Percentiles rank a stretch among this genome's conserved stretches.
Conservation (phyloP, 2,329 filamentous ascomycete species). For the Aureobasidium sp. region DNA sequence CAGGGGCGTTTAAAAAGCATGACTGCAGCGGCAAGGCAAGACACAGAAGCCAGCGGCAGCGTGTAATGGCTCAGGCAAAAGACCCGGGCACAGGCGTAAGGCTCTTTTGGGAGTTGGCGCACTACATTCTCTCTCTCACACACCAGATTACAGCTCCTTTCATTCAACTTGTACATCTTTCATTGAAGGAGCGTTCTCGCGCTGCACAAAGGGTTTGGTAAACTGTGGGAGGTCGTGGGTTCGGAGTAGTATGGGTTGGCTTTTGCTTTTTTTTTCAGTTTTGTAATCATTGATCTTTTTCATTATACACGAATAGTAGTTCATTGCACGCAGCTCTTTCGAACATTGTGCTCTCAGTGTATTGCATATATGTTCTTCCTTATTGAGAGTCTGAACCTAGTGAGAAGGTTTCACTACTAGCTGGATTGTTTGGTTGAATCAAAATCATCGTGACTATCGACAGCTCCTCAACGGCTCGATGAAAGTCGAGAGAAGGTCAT, state of each 20-base stretch:
- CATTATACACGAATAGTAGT: conserved; percentile 4
- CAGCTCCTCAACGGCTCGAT: neutral
- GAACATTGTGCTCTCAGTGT: neutral
- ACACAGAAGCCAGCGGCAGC: neutral
- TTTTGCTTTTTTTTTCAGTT: neutral
- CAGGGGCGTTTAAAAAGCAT: conserved; percentile 9
- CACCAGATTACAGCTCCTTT: neutral
- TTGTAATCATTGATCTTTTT: neutral
- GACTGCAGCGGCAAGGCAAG: neutral
- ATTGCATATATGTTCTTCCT: neutral
- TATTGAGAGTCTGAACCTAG: neutral
- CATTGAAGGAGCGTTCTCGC: neutral
- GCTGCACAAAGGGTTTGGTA: conserved; percentile 10
- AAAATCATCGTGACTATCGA: neutral
- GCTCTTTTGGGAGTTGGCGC: neutral
- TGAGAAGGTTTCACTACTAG: too few relatives aligned
- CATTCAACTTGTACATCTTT: conserved; percentile 8
- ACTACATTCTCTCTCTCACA: neutral
- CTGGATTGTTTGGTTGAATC: neutral
- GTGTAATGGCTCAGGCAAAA: neutral
- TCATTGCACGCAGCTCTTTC: neutral
- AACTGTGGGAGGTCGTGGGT: neutral
- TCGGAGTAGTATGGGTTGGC: neutral
- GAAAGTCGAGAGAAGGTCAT: neutral
- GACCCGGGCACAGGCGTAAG: neutral